phyloP scores from a whole-genome alignment of 2,329 filamentous ascomycete genomes.

The Madurella fahalii region DNA sequence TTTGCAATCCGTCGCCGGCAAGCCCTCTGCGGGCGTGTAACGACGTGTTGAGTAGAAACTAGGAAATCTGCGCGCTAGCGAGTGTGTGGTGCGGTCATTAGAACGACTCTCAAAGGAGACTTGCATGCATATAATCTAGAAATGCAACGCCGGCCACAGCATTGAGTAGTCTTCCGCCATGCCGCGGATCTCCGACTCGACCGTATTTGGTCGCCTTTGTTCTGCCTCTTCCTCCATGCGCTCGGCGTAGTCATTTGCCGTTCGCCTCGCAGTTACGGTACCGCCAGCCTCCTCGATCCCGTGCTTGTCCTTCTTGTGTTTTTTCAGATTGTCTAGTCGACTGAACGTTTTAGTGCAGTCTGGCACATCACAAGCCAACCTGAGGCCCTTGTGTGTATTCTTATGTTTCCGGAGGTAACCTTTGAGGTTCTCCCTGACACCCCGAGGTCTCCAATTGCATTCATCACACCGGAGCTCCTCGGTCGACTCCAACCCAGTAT shows the following conservation, averaged over 20 bases:
- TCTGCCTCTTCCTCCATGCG: constrained; percentile 14
- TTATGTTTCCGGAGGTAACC: constrained; percentile 33
- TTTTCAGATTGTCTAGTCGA: constrained; percentile 31
- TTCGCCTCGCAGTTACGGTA: constrained; percentile 17
- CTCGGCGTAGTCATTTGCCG: constrained; percentile 16
- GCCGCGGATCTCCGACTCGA: constrained; percentile 19
- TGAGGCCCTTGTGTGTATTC: constrained; percentile 29
- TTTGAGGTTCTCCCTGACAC: constrained; percentile 29
- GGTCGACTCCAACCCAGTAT: constrained; percentile 12
- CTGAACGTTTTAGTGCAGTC: constrained; percentile 30
- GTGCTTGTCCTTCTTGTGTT: constrained; percentile 31
- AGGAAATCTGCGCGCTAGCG: background rate
- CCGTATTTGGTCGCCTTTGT: constrained; percentile 14
- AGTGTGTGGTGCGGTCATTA: background rate
- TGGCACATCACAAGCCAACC: constrained; percentile 26
- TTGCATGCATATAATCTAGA: constrained; percentile 7
- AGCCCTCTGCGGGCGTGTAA: background rate
- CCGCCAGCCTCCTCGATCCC: constrained; percentile 25
- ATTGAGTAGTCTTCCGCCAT: constrained; percentile 25
- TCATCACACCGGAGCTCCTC: constrained; percentile 29
- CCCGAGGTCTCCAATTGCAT: constrained; percentile 30
- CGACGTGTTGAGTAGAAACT: background rate
- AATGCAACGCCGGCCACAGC: constrained; percentile 28
- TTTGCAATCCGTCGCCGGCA: background rate
- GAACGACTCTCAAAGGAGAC: background rate